These are phyloP conservation scores for Pisolithus orientalis DNA, from an alignment of 768 basidiomycete genomes.

Conservation along the genomic window DNA sequence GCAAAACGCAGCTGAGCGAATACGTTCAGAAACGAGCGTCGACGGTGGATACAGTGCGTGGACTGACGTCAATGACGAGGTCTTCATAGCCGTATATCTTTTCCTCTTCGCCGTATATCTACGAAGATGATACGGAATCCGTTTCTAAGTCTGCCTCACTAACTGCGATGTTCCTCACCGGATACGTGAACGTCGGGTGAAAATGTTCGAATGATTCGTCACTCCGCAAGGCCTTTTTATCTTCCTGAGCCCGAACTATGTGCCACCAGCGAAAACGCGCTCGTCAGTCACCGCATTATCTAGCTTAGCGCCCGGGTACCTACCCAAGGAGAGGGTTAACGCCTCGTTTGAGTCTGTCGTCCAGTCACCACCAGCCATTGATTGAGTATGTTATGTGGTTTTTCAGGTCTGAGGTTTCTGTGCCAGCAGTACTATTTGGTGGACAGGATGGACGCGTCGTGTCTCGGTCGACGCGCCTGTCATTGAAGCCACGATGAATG, in stretches of 20 bases:
- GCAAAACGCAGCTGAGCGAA: constrained; percentile 66
- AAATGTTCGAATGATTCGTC: constrained; percentile 63
- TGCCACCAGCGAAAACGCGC: background rate
- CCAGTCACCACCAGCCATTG: constrained; percentile 47
- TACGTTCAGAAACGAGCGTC: constrained; percentile 1
- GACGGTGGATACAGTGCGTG: background rate
- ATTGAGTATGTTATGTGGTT: constrained; percentile 6
- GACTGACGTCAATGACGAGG: constrained; percentile 72
- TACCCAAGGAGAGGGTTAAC: constrained; percentile 70
- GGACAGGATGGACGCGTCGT: constrained; percentile 19
- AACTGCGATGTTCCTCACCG: constrained; percentile 45
- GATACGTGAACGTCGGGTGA: constrained; percentile 90
- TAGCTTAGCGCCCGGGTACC: background rate
- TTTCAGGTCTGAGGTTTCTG: background rate
- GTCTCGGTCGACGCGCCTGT: background rate
- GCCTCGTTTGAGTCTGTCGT: constrained; percentile 76
- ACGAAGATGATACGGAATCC: background rate
- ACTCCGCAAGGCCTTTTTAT: constrained; percentile 49
- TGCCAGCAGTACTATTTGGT: background rate
- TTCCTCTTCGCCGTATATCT: constrained; percentile 96
- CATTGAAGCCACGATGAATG: constrained; percentile 16
- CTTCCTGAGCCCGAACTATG: constrained; percentile 65
- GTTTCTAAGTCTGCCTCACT: constrained; percentile 3
- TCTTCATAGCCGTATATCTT: constrained; percentile 92
- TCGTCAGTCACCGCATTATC: background rate